phyloP scores from a whole-genome alignment of 768 basidiomycete genomes.

The Leccinum olivaceopallidum region DNA sequence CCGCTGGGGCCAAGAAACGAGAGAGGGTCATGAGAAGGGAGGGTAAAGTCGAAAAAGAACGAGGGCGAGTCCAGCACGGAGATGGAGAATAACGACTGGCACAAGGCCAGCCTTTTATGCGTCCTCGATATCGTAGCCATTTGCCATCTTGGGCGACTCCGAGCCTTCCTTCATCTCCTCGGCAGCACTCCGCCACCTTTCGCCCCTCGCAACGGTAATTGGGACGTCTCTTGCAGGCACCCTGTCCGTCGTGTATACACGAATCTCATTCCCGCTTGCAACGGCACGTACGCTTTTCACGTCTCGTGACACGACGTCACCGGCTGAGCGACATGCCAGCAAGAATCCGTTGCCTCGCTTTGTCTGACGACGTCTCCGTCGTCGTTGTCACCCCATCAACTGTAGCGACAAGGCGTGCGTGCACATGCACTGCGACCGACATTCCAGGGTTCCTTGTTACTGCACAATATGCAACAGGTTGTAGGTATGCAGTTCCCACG shows the following conservation, averaged over 20 bases:
- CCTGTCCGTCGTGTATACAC: not conserved
- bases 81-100: not conserved
- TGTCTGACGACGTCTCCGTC: not conserved
- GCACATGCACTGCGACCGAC: no score
- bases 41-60: not conserved
- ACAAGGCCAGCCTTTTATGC: not conserved
- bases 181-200: not conserved
- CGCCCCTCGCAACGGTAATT: slow-evolving; percentile 12
- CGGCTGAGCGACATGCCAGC: not conserved
- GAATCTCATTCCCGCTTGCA: slow-evolving; percentile 1
- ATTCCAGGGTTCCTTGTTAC: no score
- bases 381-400: not conserved
- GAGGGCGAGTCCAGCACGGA: not conserved
- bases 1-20: slow-evolving; percentile 25
- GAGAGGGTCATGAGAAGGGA: slow-evolving; percentile 24
- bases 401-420: not conserved
- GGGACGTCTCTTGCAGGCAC: not conserved
- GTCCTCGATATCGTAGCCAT: not conserved
- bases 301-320: not conserved
- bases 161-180: not conserved
- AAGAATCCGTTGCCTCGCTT: not conserved
- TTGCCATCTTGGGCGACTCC: not conserved
- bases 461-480: no score
- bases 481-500: no score
- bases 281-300: not conserved